A percentile compares a stretch with the other conserved stretches of the same genome.
phyloP scores from a whole-genome alignment of 345 rosid species.

The Eucalyptus sp. region DNA sequence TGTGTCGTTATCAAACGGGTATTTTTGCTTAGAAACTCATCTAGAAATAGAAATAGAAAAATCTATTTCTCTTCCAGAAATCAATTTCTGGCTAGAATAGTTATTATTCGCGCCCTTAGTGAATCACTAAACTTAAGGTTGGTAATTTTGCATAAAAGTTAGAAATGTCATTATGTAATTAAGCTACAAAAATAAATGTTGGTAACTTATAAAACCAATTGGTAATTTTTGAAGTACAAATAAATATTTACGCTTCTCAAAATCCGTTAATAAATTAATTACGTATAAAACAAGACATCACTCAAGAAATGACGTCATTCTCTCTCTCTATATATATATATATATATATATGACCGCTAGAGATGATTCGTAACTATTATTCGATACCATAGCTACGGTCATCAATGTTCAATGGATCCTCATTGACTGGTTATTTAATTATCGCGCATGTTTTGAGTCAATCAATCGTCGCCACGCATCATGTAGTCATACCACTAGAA shows the following conservation, averaged over 20 bases:
- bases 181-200: background rate
- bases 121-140: background rate
- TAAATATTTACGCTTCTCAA: background rate
- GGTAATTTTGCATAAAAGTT: background rate
- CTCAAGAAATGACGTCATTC: background rate
- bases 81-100: too few species aligned
- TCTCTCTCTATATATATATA: too few species aligned
- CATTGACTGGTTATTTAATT: background rate
- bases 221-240: background rate
- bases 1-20: too few species aligned
- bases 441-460: background rate
- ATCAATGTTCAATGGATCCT: background rate
- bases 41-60: too few species aligned
- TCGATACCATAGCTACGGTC: background rate
- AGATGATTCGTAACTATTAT: background rate
- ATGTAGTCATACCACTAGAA: background rate
- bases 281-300: background rate
- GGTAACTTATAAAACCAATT: background rate
- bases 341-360: background rate
- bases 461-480: background rate
- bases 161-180: background rate
- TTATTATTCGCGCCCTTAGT: too few species aligned
- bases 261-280: background rate
- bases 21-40: too few species aligned
- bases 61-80: too few species aligned